phyloP scores from a whole-genome alignment of 1,284 basidiomycete species.

The Xerocomus nothofagi region DNA sequence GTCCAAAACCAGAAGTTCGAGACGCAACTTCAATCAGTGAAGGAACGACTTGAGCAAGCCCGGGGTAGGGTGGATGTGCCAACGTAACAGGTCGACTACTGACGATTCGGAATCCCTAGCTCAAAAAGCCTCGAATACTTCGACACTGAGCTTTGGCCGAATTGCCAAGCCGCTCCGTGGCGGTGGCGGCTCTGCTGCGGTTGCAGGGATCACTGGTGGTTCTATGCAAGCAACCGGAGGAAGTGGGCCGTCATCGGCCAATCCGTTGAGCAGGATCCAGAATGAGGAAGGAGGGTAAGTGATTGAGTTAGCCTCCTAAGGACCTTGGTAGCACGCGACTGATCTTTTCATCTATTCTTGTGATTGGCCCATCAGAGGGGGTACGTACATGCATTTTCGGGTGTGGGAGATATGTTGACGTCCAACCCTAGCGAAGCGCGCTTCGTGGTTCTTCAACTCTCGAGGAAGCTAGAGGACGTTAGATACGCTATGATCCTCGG shows the following conservation, averaged over 20 bases:
- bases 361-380: constrained; percentile 37
- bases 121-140: constrained; percentile 70
- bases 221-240: constrained; percentile 48
- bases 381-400: constrained; percentile 34
- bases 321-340: constrained; percentile 27
- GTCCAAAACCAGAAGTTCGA: constrained; percentile 96
- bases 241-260: constrained; percentile 46
- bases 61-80: constrained; percentile 61
- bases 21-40: constrained; percentile 86
- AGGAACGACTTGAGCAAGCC: constrained; percentile 89
- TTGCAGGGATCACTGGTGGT: constrained; percentile 38
- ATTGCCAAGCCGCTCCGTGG: constrained; percentile 97
- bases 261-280: constrained; percentile 70
- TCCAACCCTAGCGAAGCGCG: constrained; percentile 66
- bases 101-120: constrained; percentile 44
- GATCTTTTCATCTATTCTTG: constrained; percentile 15
- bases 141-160: constrained; percentile 82
- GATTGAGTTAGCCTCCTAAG: constrained; percentile 19
- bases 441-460: constrained; percentile 87
- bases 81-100: constrained; percentile 8
- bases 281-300: constrained; percentile 78
- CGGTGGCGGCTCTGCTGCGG: constrained; percentile 67
- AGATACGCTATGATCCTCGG: constrained; percentile 18
- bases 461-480: constrained; percentile 45
- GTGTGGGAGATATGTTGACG: constrained; percentile 19